A percentile compares a stretch with the other conserved stretches of the same genome.
These are phyloP conservation scores for Pugionium dolabratum DNA, from an alignment of 345 rosid genomes.

Conservation along the genomic window DNA sequence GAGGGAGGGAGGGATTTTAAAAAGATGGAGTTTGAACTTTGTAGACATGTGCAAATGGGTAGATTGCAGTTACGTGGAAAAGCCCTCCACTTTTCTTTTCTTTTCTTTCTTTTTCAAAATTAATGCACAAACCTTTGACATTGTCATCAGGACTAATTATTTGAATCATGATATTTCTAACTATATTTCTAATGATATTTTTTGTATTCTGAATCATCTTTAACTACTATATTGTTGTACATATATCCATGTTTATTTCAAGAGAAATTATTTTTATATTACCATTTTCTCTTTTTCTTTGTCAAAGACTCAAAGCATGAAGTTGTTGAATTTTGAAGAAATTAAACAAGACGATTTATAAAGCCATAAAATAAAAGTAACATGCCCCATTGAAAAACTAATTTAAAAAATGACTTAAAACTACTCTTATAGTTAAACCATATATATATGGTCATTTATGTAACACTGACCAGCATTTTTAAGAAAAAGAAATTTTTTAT, in stretches of 20 bases:
- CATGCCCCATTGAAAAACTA: too few species aligned
- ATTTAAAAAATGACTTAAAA: too few species aligned
- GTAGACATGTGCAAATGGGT: conserved; percentile 22
- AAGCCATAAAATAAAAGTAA: neutral
- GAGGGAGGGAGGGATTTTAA: conserved; percentile 22
- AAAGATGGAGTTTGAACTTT: conserved; percentile 7
- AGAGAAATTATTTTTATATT: neutral
- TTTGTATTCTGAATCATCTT: conserved; percentile 1
- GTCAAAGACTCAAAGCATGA: too few species aligned
- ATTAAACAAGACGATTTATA: neutral
- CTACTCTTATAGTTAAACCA: too few species aligned
- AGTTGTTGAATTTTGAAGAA: neutral
- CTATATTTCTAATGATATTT: neutral
- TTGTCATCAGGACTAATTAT: neutral
- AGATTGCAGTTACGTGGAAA: conserved; percentile 21
- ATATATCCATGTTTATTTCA: conserved; percentile 9
- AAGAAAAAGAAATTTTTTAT: too few species aligned
- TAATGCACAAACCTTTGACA: conserved; percentile 25
- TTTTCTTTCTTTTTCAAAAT: neutral
- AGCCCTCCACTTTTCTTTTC: neutral
- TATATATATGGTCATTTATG: too few species aligned
- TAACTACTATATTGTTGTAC: neutral
- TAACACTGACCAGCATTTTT: too few species aligned
- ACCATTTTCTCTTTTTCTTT: neutral
- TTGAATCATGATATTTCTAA: neutral